A percentile compares a stretch with the other conserved stretches of the same genome.
Evolutionary conservation across 2,329 filamentous ascomycete species (phyloP).

Genomic region (Exophiala sp.): DNA sequence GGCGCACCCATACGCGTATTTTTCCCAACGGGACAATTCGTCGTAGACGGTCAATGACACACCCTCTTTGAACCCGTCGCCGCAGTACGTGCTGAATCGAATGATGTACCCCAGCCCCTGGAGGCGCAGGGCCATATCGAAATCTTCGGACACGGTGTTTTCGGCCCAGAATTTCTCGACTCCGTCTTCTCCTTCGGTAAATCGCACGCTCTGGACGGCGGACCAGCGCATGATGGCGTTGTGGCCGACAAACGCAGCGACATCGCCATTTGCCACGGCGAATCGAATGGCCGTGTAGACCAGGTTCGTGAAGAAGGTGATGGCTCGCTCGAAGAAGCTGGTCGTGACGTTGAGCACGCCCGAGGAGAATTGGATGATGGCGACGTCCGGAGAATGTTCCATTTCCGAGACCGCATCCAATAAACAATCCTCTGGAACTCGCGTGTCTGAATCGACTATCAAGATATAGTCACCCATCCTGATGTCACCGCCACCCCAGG

Average conservation of each 20-base stretch:
- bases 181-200: slow-evolving; percentile 38
- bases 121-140: slow-evolving; percentile 69
- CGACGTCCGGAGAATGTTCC: slow-evolving; percentile 66
- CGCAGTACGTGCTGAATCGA: slow-evolving; percentile 65
- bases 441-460: slow-evolving; percentile 66
- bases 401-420: slow-evolving; percentile 69
- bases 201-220: slow-evolving; percentile 58
- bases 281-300: slow-evolving; percentile 72
- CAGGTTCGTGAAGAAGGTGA: slow-evolving; percentile 76
- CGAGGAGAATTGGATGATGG: slow-evolving; percentile 68
- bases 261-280: slow-evolving; percentile 67
- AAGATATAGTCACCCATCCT: slow-evolving; percentile 77
- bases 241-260: slow-evolving; percentile 73
- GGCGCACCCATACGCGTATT: slow-evolving; percentile 81
- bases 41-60: slow-evolving; percentile 82
- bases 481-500: slow-evolving; percentile 76
- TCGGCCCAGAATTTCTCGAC: slow-evolving; percentile 72
- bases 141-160: slow-evolving; percentile 72
- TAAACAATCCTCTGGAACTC: slow-evolving; percentile 65
- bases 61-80: slow-evolving; percentile 71
- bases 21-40: slow-evolving; percentile 80
- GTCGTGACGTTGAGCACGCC: slow-evolving; percentile 73
- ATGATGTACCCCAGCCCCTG: slow-evolving; percentile 68
- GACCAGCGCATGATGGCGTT: slow-evolving; percentile 72
- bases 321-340: slow-evolving; percentile 71